Evolutionary conservation across 177 flowering plant species (phyloP).

Genomic region (Vitis hybrid): DNA sequence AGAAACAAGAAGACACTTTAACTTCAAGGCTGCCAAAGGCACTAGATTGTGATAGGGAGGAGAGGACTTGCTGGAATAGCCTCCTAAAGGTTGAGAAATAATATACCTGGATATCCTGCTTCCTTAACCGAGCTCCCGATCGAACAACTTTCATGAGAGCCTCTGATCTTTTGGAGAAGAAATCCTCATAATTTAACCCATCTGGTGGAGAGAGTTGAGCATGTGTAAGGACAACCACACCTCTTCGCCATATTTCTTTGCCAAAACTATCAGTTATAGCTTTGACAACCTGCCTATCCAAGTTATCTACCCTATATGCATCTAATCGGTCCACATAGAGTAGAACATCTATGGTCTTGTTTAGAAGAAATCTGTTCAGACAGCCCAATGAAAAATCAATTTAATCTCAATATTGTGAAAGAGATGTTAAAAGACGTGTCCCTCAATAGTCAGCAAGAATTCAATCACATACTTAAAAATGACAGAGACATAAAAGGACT

Average conservation of each 20-base stretch:
- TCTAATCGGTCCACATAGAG: slow-evolving; percentile 96
- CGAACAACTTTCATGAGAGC: slow-evolving; percentile 73
- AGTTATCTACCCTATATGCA: slow-evolving; percentile 87
- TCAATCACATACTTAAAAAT: background rate
- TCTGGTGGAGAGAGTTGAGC: slow-evolving; percentile 96
- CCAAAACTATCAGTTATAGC: slow-evolving; percentile 91
- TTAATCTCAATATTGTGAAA: no score
- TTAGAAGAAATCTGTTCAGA: slow-evolving; percentile 72
- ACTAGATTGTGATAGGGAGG: no score
- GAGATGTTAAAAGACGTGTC: no score
- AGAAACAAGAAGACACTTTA: no score
- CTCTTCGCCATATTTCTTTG: slow-evolving; percentile 78
- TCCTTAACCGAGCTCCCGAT: slow-evolving; percentile 58
- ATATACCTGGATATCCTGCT: slow-evolving; percentile 48
- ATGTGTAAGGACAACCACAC: slow-evolving; percentile 84
- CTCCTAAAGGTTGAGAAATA: background rate
- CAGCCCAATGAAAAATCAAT: background rate
- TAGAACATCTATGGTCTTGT: slow-evolving; percentile 91
- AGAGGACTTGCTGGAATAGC: no score
- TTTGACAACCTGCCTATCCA: slow-evolving; percentile 80
- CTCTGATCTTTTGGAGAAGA: slow-evolving; percentile 71
- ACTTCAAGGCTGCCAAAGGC: no score
- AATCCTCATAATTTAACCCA: slow-evolving; percentile 77
- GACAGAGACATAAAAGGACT: background rate
- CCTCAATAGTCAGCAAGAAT: no score